Evolutionary conservation across 2,329 filamentous ascomycete genomes (phyloP), one percentile per base, ranked within the genome.

Genomic region (Colletotrichum sp.): DNA sequence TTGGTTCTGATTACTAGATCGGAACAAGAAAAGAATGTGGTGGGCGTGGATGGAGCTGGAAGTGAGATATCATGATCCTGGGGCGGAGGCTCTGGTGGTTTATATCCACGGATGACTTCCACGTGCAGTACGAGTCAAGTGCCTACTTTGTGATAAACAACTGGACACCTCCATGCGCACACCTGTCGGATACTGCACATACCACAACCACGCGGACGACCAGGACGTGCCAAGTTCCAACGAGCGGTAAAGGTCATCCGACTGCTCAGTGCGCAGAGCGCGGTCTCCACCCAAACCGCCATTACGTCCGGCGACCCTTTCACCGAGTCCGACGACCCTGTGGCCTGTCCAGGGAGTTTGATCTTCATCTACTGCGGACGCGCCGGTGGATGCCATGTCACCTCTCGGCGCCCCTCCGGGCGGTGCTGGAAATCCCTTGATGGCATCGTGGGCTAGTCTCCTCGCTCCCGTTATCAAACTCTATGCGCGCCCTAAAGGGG

Each of bases 1-100:
- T 73, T 69, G 71, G 74, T 68, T 34, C 72, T 55, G 73, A 73
- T 73, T 61, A 74, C 70, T 69, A 68, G 74, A 76, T 75, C 73
- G 32, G 65, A 24, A 72, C 74, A 74, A 74, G 70, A 76, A 74
- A 76, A 73, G 74, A 76, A 76, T 60, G 74, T 74, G 58, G n/a
- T 69, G 71, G 74, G 43, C 64, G 65, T 69, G 64, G 28, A 73
- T 73, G 70, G 58, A 55, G 70, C 71, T 74, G 58, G 34, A 38
- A 67, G 58, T 60, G 13, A 67, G 43, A 43, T 12, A 34, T 68
- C 70, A 32, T 15, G 65, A 69, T 36, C 21, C 26, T 21, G 18
- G 58, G 71, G 74, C 34, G 71, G 65, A 65, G 58, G 32, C 48
- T 15, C 26, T 57, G 38, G 63, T 36, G 74, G 74, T 76, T 74